A percentile compares a stretch with the other conserved stretches of the same genome.
Conservation (phyloP, 2,329 filamentous ascomycete species). For the Ophiostoma ulmi region DNA sequence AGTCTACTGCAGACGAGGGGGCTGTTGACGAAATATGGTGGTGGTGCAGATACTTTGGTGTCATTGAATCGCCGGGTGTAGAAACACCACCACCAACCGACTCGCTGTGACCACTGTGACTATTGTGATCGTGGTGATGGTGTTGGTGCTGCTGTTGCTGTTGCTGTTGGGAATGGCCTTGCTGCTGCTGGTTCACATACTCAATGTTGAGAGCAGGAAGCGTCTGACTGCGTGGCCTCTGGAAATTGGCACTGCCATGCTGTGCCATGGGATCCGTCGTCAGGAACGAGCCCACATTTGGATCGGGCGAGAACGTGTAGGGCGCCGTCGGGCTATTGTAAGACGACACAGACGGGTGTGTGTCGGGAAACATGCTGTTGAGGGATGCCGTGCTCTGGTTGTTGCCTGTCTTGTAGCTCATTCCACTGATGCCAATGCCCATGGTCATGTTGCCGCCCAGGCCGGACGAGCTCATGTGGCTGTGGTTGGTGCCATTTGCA, state of each 20-base stretch:
- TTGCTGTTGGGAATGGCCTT: constrained; percentile 38
- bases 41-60: constrained; percentile 57
- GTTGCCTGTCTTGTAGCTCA: constrained; percentile 52
- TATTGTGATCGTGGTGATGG: not conserved
- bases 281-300: constrained; percentile 61
- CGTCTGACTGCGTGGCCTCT: constrained; percentile 79
- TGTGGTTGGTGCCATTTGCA: not conserved
- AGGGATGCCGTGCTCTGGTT: constrained; percentile 47
- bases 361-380: constrained; percentile 62
- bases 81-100: not conserved
- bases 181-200: constrained; percentile 43
- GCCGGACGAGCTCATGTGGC: constrained; percentile 5
- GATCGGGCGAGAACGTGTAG: constrained; percentile 70
- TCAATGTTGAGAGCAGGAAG: constrained; percentile 69
- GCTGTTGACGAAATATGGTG: constrained; percentile 43
- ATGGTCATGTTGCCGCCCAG: constrained; percentile 16
- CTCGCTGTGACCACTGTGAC: not conserved
- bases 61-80: constrained; percentile 31
- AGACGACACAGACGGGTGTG: constrained; percentile 49
- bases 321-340: constrained; percentile 68
- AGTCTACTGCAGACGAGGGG: constrained; percentile 50
- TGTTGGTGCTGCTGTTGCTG: not conserved
- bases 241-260: constrained; percentile 49
- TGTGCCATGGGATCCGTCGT: constrained; percentile 39
- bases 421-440: constrained; percentile 27